Conservation (phyloP, 352 stramenopile species). For the Globisporangium polare region DNA sequence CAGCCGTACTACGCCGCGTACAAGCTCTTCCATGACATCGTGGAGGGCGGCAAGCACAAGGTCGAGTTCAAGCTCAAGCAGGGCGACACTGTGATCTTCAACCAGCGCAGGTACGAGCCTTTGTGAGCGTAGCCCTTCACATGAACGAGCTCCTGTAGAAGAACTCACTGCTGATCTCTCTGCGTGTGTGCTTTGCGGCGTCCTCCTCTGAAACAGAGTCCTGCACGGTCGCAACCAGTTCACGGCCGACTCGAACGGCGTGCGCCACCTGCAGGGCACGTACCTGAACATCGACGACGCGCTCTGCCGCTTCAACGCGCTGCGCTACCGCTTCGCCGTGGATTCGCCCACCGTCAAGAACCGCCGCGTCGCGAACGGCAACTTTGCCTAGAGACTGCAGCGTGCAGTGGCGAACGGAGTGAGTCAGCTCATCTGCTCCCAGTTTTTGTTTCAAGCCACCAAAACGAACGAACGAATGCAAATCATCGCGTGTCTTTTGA, state of each 20-base stretch:
- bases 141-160: neutral
- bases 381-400: conserved; percentile 41
- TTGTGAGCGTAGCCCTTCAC: neutral
- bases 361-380: conserved; percentile 64
- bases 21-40: conserved; percentile 71
- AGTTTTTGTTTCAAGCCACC: neutral
- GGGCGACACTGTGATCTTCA: conserved; percentile 84
- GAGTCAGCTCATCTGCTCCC: neutral
- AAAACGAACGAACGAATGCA: neutral
- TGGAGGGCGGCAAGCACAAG: conserved; percentile 65
- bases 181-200: neutral
- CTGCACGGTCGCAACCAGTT: conserved; percentile 81
- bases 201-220: conserved; percentile 24
- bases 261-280: conserved; percentile 80
- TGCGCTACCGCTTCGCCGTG: conserved; percentile 50
- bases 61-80: conserved; percentile 78
- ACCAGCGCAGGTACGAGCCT: conserved; percentile 55
- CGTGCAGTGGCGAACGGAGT: neutral
- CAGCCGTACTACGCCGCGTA: conserved; percentile 82
- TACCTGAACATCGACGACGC: conserved; percentile 89
- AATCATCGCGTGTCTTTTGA: conserved; percentile 7
- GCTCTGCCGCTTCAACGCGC: conserved; percentile 76
- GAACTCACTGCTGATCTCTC: neutral
- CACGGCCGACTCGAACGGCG: conserved; percentile 52
- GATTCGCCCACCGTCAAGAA: conserved; percentile 49